These are phyloP conservation scores for Zychaea mexicana DNA, from an alignment of 371 early-diverging fungal genomes.

Conservation along the genomic window DNA sequence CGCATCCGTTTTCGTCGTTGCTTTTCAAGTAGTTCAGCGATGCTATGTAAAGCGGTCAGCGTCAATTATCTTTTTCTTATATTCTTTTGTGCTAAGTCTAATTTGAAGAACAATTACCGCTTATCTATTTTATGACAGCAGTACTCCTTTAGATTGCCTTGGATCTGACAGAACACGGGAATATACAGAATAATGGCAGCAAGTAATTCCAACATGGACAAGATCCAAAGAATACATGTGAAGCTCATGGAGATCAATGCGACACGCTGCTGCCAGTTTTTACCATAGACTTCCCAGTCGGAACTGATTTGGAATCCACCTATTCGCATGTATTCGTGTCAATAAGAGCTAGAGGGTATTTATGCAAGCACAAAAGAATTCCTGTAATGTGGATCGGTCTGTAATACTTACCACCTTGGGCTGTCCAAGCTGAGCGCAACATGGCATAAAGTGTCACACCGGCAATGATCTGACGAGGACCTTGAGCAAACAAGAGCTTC, in stretches of 20 bases:
- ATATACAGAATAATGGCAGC: slow-evolving; percentile 78
- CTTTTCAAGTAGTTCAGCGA: slow-evolving; percentile 37
- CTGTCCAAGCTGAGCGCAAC: slow-evolving; percentile 35
- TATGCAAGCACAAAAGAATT: no score
- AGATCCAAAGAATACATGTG: slow-evolving; percentile 68
- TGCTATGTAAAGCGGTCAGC: slow-evolving; percentile 20
- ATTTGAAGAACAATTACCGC: no score
- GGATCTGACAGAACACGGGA: slow-evolving; percentile 77
- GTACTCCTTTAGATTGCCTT: slow-evolving; percentile 91
- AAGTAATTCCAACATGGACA: slow-evolving; percentile 57
- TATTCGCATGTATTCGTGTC: no score
- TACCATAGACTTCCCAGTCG: slow-evolving; percentile 34
- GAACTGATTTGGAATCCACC: slow-evolving; percentile 26
- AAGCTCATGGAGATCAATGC: slow-evolving; percentile 56
- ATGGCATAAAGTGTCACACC: slow-evolving; percentile 39
- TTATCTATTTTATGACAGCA: slow-evolving; percentile 92
- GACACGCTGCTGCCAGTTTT: slow-evolving; percentile 36
- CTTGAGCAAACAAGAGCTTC: slow-evolving; percentile 81
- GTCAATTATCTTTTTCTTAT: neutral
- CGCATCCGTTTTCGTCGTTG: slow-evolving; percentile 33
- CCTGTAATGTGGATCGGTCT: no score
- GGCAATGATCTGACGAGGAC: slow-evolving; percentile 79
- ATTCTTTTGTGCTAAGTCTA: neutral
- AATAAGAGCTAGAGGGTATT: no score
- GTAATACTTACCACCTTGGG: slow-evolving; percentile 15